phyloP scores from a whole-genome alignment of 129 eudicot genomes.

The Lactuca sativa region DNA sequence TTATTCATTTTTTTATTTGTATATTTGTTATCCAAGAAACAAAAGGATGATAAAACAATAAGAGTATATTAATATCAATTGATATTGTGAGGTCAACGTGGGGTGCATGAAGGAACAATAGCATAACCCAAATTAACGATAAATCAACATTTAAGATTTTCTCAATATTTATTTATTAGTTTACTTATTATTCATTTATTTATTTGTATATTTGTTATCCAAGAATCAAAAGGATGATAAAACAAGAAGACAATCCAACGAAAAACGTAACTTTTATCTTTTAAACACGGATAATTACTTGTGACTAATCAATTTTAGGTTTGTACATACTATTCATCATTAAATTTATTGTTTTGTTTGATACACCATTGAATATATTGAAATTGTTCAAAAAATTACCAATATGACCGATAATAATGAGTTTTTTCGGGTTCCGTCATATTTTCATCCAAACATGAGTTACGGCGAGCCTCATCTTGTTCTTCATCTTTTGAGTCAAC shows the following conservation, averaged over 20 bases:
- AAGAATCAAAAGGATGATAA: background rate
- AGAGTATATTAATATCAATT: background rate
- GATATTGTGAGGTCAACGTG: conserved; percentile 25
- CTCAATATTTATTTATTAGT: background rate
- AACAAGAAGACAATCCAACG: conserved; percentile 18
- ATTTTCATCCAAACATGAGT: too few relatives aligned
- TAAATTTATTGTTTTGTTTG: too few relatives aligned
- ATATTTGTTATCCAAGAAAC: background rate
- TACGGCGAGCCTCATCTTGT: too few relatives aligned
- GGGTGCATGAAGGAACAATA: conserved; percentile 30
- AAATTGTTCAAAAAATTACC: too few relatives aligned
- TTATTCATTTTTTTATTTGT: background rate
- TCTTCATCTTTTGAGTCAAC: too few relatives aligned
- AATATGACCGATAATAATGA: too few relatives aligned
- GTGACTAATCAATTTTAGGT: too few relatives aligned
- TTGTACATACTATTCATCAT: too few relatives aligned
- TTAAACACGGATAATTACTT: background rate
- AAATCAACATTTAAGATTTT: background rate
- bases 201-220: background rate
- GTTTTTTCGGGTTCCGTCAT: too few relatives aligned
- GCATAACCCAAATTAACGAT: conserved; percentile 13
- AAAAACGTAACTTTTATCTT: background rate
- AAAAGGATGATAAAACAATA: background rate
- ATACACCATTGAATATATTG: too few relatives aligned
- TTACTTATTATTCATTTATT: background rate